phyloP scores from a whole-genome alignment of 371 early-diverging fungal species.

The Syncephalastrum contaminatum region DNA sequence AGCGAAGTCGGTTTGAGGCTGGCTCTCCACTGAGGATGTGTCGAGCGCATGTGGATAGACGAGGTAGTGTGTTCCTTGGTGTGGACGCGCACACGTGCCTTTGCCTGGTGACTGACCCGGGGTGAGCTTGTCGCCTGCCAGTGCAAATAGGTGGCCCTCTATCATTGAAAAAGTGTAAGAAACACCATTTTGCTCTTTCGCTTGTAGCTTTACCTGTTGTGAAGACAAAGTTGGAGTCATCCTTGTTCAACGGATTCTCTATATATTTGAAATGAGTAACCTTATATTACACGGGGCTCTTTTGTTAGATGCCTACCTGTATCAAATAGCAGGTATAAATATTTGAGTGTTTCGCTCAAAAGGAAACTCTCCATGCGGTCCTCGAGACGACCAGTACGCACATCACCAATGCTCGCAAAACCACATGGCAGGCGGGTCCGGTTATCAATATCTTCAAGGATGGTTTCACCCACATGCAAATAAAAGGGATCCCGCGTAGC shows the following conservation, averaged over 20 bases:
- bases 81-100: conserved; percentile 3
- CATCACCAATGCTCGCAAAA: conserved; percentile 75
- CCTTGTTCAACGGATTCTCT: conserved; percentile 56
- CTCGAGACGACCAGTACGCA: conserved; percentile 63
- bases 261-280: conserved; percentile 21
- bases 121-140: conserved; percentile 22
- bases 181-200: background rate
- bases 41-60: conserved; percentile 23
- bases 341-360: conserved; percentile 94
- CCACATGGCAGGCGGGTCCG: conserved; percentile 80
- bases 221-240: conserved; percentile 81
- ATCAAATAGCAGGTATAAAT: conserved; percentile 90
- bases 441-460: conserved; percentile 76
- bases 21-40: conserved; percentile 26
- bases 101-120: background rate
- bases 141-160: conserved; percentile 79
- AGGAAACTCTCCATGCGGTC: conserved; percentile 96
- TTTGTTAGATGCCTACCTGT: conserved; percentile 22
- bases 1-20: conserved; percentile 33
- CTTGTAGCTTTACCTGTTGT: conserved; percentile 62
- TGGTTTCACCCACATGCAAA: conserved; percentile 84
- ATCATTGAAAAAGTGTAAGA: conserved; percentile 1
- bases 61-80: conserved; percentile 7
- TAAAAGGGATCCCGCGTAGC: conserved; percentile 93
- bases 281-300: conserved; percentile 8